Base-by-base conservation (phyloP, 2,329 filamentous ascomycete species). In the Aspergillus ibericus region DNA sequence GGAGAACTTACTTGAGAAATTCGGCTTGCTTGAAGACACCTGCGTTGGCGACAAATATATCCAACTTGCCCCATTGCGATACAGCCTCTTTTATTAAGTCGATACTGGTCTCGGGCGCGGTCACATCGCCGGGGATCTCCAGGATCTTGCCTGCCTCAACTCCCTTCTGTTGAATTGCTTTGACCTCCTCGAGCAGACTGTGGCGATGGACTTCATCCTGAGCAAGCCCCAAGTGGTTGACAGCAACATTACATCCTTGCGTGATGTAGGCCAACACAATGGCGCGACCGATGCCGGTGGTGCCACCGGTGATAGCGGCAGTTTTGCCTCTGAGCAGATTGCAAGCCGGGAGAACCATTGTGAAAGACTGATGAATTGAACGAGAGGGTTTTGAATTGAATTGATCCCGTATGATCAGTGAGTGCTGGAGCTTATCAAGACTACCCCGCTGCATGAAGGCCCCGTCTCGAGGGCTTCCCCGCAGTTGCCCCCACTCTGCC, bases 21-120 rank as follows among this genome's bases (percentile, higher is more conserved):
- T 93, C 89, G 59, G 88, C 87, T 76, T 95, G 96, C 62, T 89
- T 83, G 81, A 91, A 96, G 56, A 73, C 69, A 2, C 70, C 70
- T 9, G 70, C 71, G 55, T 73, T 73, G 12, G 68, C 68, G 12
- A 73, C 64, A 48, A 73, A 71, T 1, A 70, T 68, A 53, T 73
- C 71, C n/a, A 73, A 46, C 22, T 68, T 59, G 1, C 69, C 68
- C 58, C 70, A 73, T 47, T 58, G 53, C 2, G 59, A 48, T 0
- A 71, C 68, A 5, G 68, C 66, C 59, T 81, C 79, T 13, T 78
- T 74, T 4, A 95, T 86, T 15, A 95, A 79, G 27, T 80, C 77
- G 44, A 81, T 77, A n/a, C 88, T 88, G 1, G 90, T 91, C 60
- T 85, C 81, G 0, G 88, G 86, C 59, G 88, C 81, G 2, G 87